Evolutionary conservation across 1,284 basidiomycete genomes (phyloP).

Genomic region (Malassezia slooffiae): DNA sequence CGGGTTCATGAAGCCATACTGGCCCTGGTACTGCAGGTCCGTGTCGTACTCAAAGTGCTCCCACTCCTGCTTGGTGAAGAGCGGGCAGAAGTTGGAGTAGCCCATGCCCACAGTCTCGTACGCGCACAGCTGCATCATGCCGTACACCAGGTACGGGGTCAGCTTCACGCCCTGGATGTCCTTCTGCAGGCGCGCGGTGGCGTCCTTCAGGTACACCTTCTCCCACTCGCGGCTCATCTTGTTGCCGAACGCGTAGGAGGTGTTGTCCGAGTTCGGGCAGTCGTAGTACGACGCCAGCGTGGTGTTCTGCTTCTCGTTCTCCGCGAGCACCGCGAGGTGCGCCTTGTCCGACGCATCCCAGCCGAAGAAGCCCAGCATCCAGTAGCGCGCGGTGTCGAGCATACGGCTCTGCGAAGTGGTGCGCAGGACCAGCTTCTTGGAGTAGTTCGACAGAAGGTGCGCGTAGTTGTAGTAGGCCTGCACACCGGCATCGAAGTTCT

Average conservation of each 20-base stretch:
- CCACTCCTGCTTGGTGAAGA: conserved; percentile 82
- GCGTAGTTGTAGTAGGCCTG: conserved; percentile 41
- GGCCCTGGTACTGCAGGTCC: conserved; percentile 40
- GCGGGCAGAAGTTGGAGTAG: conserved; percentile 58
- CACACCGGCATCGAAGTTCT: conserved; percentile 49
- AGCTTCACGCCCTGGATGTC: conserved; percentile 47
- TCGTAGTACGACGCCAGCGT: conserved; percentile 65
- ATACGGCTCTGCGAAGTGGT: conserved; percentile 57
- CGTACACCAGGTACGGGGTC: conserved; percentile 37
- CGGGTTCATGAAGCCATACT: conserved; percentile 69
- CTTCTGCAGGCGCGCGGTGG: conserved; percentile 29
- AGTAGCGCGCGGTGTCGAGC: conserved; percentile 73
- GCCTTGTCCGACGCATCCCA: conserved; percentile 24
- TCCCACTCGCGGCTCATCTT: conserved; percentile 47
- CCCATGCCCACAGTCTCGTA: conserved; percentile 37
- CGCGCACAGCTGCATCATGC: conserved; percentile 47
- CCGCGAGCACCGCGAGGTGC: conserved; percentile 37
- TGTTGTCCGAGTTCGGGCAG: conserved; percentile 51
- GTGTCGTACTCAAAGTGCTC: conserved; percentile 64
- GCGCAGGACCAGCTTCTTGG: conserved; percentile 34
- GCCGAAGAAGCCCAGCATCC: conserved; percentile 32
- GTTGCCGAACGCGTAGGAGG: conserved; percentile 52
- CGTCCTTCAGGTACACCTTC: conserved; percentile 32
- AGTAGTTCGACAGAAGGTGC: conserved; percentile 39
- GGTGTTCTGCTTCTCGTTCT: conserved; percentile 53